phyloP scores from a whole-genome alignment of 1,139 yeast genomes.

The Taphrina communis region DNA sequence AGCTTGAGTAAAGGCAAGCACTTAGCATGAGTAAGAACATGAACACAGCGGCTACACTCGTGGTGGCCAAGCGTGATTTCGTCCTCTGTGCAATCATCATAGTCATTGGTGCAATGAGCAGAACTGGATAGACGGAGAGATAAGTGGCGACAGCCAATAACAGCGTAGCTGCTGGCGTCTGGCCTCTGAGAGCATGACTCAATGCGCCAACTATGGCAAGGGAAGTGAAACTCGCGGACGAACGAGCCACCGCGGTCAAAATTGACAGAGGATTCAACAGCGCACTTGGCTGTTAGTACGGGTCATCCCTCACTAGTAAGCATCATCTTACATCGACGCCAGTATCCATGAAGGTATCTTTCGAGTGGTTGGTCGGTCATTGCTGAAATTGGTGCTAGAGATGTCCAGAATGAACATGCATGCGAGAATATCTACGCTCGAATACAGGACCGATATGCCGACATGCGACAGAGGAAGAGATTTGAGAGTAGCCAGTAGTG shows the following conservation, averaged over 20 bases:
- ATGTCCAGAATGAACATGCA: constrained; percentile 56
- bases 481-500: constrained; percentile 48
- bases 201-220: constrained; percentile 62
- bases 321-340: constrained; percentile 44
- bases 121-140: constrained; percentile 66
- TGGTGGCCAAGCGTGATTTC: constrained; percentile 47
- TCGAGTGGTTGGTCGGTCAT: constrained; percentile 40
- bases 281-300: constrained; percentile 61
- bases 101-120: constrained; percentile 63
- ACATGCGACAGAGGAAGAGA: constrained; percentile 46
- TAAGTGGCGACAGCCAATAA: constrained; percentile 69
- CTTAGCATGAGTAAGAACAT: constrained; percentile 18
- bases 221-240: constrained; percentile 68
- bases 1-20: constrained; percentile 19
- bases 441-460: constrained; percentile 52
- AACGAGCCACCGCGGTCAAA: constrained; percentile 69
- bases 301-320: constrained; percentile 47
- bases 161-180: constrained; percentile 58
- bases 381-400: constrained; percentile 54
- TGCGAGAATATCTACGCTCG: constrained; percentile 55
- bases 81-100: constrained; percentile 1
- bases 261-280: constrained; percentile 80
- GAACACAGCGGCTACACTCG: background rate
- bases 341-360: constrained; percentile 42
- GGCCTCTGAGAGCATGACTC: constrained; percentile 56